Evolutionary conservation across 2,329 filamentous ascomycete genomes (phyloP), one percentile per base, ranked within the genome.

Genomic region (Cytospora piceicola): DNA sequence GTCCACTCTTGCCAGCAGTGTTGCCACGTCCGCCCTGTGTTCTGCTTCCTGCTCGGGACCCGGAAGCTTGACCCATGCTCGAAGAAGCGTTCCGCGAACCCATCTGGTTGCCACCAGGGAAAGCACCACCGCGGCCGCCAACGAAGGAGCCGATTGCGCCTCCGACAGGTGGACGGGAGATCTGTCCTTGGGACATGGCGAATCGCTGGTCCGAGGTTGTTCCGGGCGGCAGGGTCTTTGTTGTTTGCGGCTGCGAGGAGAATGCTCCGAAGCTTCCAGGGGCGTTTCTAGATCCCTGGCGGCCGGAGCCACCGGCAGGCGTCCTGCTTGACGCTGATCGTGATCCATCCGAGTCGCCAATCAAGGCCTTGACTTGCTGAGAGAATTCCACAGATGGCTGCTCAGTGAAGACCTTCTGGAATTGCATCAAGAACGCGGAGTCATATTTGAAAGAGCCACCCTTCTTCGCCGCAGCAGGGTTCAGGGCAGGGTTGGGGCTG

Each of bases 311-410:
- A 39, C 77, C 77, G 46, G 78, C 81, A 64, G 85, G 81, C 74
- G 90, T 82, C 78, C 90, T 77, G 77, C 88, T 78, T 75, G 88
- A 79, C 76, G 85, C 77, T 77, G 90, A 82, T 79, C 92, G 80
- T 58, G 82, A 79, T 66, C 86, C 85, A 65, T 90, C 88, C 46
- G 83, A 82, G 70, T 97, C 94, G 65, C 94, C 94, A 70, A 99
- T 89, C 77, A 82, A 90, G 84, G 79, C 91, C 89, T 85, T 94
- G 85, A 99, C 89, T 74, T 95, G 94, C 70, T 90, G 85, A 75
- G 96, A 91, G 87, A 97, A 99, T 75, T 98, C 94, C 53, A 94
- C 79, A 0, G 93, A 96, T 17, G 95, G 95, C 80, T 97, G 96
- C 82, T 99, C 95, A 69, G 93, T 96, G 81, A 97, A 99, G 24